Evolutionary conservation across 176 grass and related monocot species (phyloP).

Genomic region (Pontederia paniculata): DNA sequence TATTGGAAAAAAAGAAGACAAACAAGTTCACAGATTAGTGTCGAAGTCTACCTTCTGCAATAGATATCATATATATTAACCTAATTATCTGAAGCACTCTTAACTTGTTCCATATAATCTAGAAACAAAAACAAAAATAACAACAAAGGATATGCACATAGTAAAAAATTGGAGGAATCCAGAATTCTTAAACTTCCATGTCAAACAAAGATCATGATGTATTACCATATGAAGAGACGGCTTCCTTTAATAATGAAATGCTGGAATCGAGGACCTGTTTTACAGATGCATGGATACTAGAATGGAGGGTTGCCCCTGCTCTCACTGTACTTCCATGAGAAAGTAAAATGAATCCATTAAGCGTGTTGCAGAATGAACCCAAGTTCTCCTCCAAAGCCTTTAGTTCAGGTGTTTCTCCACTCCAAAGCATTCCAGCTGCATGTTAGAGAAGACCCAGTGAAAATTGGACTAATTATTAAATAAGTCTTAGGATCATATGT

Average conservation of each 20-base stretch:
- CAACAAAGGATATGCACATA: no score
- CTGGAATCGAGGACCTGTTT: slow-evolving; percentile 65
- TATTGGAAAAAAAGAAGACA: not conserved
- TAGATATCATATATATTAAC: no score
- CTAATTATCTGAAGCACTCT: no score
- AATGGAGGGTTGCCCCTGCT: slow-evolving; percentile 72
- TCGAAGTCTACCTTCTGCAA: no score
- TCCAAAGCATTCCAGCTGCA: slow-evolving; percentile 89
- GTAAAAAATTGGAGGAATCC: no score
- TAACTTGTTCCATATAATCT: no score
- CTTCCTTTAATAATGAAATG: slow-evolving; percentile 62
- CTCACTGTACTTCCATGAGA: slow-evolving; percentile 64
- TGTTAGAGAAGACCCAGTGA: slow-evolving; percentile 5
- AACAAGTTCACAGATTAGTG: no score
- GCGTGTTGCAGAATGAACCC: slow-evolving; percentile 52
- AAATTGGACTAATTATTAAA: slow-evolving; percentile 4
- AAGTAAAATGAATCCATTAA: slow-evolving; percentile 83
- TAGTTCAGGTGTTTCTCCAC: slow-evolving; percentile 51
- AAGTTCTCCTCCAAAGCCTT: slow-evolving; percentile 73
- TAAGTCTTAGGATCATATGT: not conserved
- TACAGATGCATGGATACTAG: slow-evolving; percentile 41
- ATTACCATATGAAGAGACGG: slow-evolving; percentile 60
- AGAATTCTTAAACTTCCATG: not conserved
- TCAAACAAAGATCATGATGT: slow-evolving; percentile 5
- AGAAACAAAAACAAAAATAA: no score